A percentile compares a stretch with the other conserved stretches of the same genome.
These are phyloP conservation scores for Fusarium mexicanum DNA, from an alignment of 2,329 filamentous ascomycete genomes.

Conservation along the genomic window DNA sequence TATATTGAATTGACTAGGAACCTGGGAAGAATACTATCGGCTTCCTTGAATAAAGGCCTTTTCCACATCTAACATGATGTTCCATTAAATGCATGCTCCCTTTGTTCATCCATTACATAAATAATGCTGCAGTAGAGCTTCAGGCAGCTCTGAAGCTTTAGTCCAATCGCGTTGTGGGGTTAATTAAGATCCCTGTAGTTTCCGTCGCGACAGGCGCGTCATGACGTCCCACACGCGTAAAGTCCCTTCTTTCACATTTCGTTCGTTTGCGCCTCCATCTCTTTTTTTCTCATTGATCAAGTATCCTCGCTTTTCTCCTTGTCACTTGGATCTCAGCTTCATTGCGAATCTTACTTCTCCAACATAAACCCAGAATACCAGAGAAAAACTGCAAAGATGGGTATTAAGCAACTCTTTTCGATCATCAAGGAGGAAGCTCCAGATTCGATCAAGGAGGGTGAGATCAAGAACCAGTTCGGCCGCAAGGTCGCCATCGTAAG, in stretches of 20 bases:
- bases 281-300: neutral
- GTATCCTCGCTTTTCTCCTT: neutral
- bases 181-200: slow-evolving; percentile 46
- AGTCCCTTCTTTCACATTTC: slow-evolving; percentile 29
- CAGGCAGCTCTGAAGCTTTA: neutral
- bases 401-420: slow-evolving; percentile 78
- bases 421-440: slow-evolving; percentile 93
- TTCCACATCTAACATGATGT: neutral
- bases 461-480: slow-evolving; percentile 99
- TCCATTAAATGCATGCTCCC: neutral
- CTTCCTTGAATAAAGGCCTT: neutral
- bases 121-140: neutral
- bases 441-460: slow-evolving; percentile 93
- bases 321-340: neutral
- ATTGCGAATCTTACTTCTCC: neutral
- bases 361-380: neutral
- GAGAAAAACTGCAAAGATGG: slow-evolving; percentile 55
- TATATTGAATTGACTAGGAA: neutral
- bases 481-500: slow-evolving; percentile 96
- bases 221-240: slow-evolving; percentile 42
- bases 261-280: slow-evolving; percentile 14
- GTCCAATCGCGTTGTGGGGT: slow-evolving; percentile 36
- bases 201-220: slow-evolving; percentile 44
- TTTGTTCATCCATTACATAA: neutral
- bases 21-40: no score